Evolutionary conservation across 257 asterid genomes (phyloP).

Genomic region (Solanum phureja): DNA sequence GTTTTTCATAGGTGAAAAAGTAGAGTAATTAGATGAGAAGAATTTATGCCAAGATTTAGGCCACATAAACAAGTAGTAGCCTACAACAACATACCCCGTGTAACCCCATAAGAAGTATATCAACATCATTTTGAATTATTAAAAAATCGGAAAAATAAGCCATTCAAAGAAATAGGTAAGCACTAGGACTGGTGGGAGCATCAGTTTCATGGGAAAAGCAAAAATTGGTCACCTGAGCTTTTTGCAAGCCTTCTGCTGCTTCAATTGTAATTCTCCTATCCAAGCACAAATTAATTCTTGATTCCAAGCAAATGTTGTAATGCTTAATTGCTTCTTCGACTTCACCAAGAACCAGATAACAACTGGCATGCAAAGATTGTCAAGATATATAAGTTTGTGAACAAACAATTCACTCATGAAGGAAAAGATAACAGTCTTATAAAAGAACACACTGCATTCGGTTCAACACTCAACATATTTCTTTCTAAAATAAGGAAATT

Average conservation of each 20-base stretch:
- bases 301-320: conserved; percentile 54
- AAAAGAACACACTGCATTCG: not conserved
- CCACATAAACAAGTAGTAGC: not conserved
- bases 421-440: not conserved
- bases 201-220: not conserved
- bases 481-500: not conserved
- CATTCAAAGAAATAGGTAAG: not conserved
- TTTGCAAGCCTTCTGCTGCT: conserved; percentile 76
- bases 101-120: not conserved
- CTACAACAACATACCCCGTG: not conserved
- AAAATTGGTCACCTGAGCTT: conserved; percentile 58
- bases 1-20: not conserved
- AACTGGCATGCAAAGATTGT: conserved; percentile 27
- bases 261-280: conserved; percentile 83
- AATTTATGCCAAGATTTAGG: not conserved
- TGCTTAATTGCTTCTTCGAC: conserved; percentile 51
- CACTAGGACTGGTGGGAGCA: not conserved
- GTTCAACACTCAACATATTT: not conserved
- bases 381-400: not conserved
- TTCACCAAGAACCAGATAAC: conserved; percentile 81
- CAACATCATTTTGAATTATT: not conserved
- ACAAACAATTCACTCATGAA: not conserved
- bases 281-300: conserved; percentile 42
- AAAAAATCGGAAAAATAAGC: not conserved
- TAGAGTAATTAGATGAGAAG: not conserved